Evolutionary conservation across 2,329 filamentous ascomycete genomes (phyloP), one percentile per base, ranked within the genome.

Genomic region (Aspergillus neotritici): DNA sequence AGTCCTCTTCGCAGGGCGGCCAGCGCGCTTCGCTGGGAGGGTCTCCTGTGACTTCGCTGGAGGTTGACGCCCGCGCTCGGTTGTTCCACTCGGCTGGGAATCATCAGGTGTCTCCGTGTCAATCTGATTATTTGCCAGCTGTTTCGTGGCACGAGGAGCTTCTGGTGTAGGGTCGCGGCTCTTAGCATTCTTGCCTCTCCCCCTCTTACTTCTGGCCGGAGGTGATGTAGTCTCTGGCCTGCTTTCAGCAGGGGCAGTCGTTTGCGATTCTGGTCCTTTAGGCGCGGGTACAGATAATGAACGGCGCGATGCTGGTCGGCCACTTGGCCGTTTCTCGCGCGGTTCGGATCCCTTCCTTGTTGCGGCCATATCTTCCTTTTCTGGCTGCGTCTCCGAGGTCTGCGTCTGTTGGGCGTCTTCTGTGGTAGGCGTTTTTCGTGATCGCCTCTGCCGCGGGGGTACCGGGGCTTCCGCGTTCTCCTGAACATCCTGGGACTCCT

Each of bases 21-120:
- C 49, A 38, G 44, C 51, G 31, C 51, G 53, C 14, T 46, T 54
- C 41, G 41, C 39, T 16, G 36, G 41, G 14, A 43, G 40, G 28
- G 41, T 37, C 36, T 42, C 46, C 35, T 44, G 54, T 25, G 30
- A 30, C 31, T 43, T 37, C 7, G 37, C 44, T 11, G 43, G 32
- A 13, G 40, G 13, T 10, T 17, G 17, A 14, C 29, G 34, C 10
- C 21, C 33, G 28, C 44, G 34, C 15, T 32, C 29, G 15, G 35
- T 33, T 31, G 16, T 16, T 35, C 37, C 28, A n/a, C 43, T 35
- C 10, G 37, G 34, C 13, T 44, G 34, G n/a, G 36, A 13, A 3
- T 41, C 36, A 21, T 15, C 37, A 14, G 42, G 40, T 14, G 37
- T 21, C 3, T 43, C 34, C 8, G 36, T 10, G n/a, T 36, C 15